phyloP scores from a whole-genome alignment of 2,329 filamentous ascomycete species.

The Aureobasidium sp. region DNA sequence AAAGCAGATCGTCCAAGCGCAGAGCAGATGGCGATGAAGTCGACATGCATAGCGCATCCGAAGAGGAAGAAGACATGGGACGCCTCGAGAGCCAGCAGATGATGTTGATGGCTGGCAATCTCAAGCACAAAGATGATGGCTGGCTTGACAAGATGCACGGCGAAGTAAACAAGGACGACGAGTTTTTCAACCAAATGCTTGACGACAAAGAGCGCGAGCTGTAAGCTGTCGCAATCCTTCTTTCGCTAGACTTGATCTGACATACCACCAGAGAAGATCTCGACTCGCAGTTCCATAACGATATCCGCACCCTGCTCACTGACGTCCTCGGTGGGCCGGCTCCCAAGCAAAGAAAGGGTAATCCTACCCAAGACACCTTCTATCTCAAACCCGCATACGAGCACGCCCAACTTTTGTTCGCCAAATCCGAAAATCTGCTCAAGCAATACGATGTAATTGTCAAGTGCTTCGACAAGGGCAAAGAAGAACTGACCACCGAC shows the following conservation, averaged over 20 bases:
- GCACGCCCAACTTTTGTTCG: not conserved
- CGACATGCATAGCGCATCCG: not conserved
- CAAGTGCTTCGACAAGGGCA: not conserved
- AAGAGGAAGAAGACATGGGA: slow-evolving; percentile 8
- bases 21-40: not conserved
- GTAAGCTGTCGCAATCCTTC: slow-evolving; percentile 22
- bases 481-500: not conserved
- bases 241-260: slow-evolving; percentile 25
- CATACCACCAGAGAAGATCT: slow-evolving; percentile 30
- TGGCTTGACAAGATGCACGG: not conserved
- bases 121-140: slow-evolving; percentile 9
- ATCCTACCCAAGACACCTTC: not conserved
- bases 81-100: slow-evolving; percentile 14
- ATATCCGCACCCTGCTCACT: not conserved
- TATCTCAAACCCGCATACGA: not conserved
- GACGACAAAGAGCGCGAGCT: slow-evolving; percentile 8
- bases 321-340: not conserved
- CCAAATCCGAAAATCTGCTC: not conserved
- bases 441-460: not conserved
- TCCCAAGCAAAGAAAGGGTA: not conserved
- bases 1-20: not conserved
- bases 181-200: not conserved
- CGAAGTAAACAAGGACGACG: not conserved
- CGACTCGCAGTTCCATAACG: slow-evolving; percentile 1
- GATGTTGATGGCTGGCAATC: not conserved